Conservation (phyloP, 2,329 filamentous ascomycete species). For the Hansfordia pulvinata region DNA sequence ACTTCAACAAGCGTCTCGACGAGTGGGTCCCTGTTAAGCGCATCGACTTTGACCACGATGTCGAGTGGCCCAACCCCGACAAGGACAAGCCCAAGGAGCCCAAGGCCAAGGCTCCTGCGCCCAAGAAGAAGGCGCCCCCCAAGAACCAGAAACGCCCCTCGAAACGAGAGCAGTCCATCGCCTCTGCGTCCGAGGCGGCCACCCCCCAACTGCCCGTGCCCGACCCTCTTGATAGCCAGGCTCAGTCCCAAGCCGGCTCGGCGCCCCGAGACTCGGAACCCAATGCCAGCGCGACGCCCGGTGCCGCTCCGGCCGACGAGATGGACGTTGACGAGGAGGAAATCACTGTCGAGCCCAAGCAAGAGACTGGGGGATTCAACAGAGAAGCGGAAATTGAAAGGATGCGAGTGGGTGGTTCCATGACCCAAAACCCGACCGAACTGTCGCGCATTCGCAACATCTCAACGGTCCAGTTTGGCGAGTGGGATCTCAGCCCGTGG, state of each 20-base stretch:
- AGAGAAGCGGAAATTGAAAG: slow-evolving; percentile 94
- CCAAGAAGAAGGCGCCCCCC: slow-evolving; percentile 38
- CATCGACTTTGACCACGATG: slow-evolving; percentile 78
- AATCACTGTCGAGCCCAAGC: slow-evolving; percentile 23
- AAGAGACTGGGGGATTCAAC: slow-evolving; percentile 46
- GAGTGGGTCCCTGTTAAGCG: slow-evolving; percentile 81
- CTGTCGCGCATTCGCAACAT: slow-evolving; percentile 93
- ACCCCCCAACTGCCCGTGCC: slow-evolving; percentile 39
- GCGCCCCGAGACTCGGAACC: slow-evolving; percentile 28
- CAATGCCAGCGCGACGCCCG: slow-evolving; percentile 30
- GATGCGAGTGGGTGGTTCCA: slow-evolving; percentile 82
- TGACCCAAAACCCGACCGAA: slow-evolving; percentile 98
- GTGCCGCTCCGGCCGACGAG: slow-evolving; percentile 29
- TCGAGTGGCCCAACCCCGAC: slow-evolving; percentile 91
- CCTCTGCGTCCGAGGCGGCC: slow-evolving; percentile 39
- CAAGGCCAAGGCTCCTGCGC: slow-evolving; percentile 59
- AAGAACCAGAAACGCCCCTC: slow-evolving; percentile 46
- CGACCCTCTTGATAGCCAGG: slow-evolving; percentile 35
- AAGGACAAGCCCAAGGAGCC: slow-evolving; percentile 64
- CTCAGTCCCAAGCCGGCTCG: slow-evolving; percentile 27
- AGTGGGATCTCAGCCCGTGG: slow-evolving; percentile 88
- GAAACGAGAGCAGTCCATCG: slow-evolving; percentile 41
- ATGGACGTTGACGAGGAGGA: slow-evolving; percentile 43
- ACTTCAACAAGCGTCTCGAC: slow-evolving; percentile 78
- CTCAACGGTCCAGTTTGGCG: slow-evolving; percentile 86